phyloP scores from a whole-genome alignment of 495 filamentous ascomycete genomes.

The Friedmanniomyces endolithicus region DNA sequence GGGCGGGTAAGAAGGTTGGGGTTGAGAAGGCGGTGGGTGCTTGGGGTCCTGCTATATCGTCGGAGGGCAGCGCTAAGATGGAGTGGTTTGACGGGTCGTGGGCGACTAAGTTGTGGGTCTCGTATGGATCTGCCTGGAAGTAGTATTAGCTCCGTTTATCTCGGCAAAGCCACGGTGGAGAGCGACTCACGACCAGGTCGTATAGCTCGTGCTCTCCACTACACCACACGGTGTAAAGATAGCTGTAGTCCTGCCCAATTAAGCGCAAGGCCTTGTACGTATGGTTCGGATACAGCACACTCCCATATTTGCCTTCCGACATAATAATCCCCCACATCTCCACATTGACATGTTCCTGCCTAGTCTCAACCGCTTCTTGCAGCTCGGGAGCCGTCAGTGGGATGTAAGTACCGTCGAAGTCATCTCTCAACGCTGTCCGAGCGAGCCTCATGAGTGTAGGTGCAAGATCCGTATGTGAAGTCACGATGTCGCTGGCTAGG shows the following conservation, averaged over 20 bases:
- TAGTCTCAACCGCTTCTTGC: constrained; percentile 17
- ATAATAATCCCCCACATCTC: constrained; percentile 30
- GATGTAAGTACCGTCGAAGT: constrained; percentile 25
- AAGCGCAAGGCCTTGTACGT: constrained; percentile 27
- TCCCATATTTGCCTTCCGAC: constrained; percentile 24
- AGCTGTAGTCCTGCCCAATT: constrained; percentile 17
- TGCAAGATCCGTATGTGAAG: constrained; percentile 57
- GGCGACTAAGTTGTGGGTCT: constrained; percentile 26
- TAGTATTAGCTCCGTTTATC: background rate
- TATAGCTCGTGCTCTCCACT: constrained; percentile 26
- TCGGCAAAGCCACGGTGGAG: background rate
- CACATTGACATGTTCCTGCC: constrained; percentile 31
- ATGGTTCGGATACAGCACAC: constrained; percentile 23
- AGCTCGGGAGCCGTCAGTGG: constrained; percentile 18
- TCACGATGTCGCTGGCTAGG: constrained; percentile 40
- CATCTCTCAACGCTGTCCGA: constrained; percentile 18
- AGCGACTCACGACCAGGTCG: constrained; percentile 12
- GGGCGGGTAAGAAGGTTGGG: background rate
- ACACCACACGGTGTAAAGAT: constrained; percentile 26
- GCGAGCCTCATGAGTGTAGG: constrained; percentile 50
- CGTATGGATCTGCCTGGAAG: constrained; percentile 21
- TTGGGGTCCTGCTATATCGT: background rate
- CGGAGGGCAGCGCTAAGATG: background rate
- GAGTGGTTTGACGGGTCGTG: background rate
- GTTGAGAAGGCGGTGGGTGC: background rate